phyloP scores from a whole-genome alignment of 129 eudicot genomes.

The Calendula officinalis region DNA sequence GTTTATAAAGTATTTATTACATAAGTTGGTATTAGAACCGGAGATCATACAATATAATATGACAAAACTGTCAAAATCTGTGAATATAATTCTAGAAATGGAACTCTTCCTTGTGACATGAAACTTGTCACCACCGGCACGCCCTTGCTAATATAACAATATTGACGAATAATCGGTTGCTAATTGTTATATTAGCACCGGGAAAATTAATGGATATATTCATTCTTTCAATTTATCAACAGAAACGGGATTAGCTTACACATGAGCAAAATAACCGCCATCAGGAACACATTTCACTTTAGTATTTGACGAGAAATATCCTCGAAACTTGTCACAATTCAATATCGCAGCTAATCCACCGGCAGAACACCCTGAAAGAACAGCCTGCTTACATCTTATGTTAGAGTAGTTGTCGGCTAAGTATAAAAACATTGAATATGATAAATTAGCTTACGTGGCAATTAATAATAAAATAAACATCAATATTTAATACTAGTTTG shows the following conservation, averaged over 20 bases:
- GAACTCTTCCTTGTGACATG: too few relatives aligned
- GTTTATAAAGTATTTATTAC: neutral
- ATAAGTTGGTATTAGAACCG: neutral
- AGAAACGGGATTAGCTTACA: constrained; percentile 23
- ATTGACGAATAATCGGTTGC: too few relatives aligned
- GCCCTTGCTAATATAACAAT: too few relatives aligned
- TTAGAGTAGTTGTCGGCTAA: neutral
- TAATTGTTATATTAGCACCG: too few relatives aligned
- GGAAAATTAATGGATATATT: too few relatives aligned
- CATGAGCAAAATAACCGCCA: constrained; percentile 41
- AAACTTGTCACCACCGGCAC: too few relatives aligned
- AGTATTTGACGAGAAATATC: constrained; percentile 18
- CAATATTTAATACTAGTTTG: neutral
- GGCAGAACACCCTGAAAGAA: constrained; percentile 42
- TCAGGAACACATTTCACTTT: constrained; percentile 47
- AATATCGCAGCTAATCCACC: constrained; percentile 43
- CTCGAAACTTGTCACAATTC: constrained; percentile 36
- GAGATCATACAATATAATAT: neutral
- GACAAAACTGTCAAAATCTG: too few relatives aligned
- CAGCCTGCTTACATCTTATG: constrained; percentile 18
- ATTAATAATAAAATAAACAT: too few relatives aligned
- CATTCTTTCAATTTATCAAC: neutral
- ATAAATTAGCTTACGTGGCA: too few relatives aligned
- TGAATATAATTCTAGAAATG: too few relatives aligned
- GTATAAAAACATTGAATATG: too few relatives aligned